phyloP scores from a whole-genome alignment of 176 grass and related monocot genomes.

The Rhynchospora tenuis region DNA sequence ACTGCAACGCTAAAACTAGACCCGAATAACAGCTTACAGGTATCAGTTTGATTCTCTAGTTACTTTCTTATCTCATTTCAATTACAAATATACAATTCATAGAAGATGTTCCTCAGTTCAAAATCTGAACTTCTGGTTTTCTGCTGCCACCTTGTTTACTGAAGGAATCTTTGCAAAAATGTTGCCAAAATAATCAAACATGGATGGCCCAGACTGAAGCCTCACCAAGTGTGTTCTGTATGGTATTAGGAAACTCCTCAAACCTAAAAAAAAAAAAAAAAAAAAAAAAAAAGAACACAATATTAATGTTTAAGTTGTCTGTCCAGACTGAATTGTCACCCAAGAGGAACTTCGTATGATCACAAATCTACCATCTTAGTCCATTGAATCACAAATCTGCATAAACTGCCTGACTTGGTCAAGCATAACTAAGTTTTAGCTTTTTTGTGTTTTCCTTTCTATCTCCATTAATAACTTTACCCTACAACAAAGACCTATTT shows the following conservation, averaged over 20 bases:
- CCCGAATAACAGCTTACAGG: background rate
- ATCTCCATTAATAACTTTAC: background rate
- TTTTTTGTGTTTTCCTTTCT: background rate
- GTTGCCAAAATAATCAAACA: slow-evolving; percentile 44
- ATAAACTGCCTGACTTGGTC: background rate
- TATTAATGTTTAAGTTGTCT: background rate
- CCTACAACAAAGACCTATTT: background rate
- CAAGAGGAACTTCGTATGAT: background rate
- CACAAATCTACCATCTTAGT: background rate
- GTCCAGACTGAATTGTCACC: background rate
- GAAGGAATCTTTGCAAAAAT: slow-evolving; percentile 54
- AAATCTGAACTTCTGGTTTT: slow-evolving; percentile 43
- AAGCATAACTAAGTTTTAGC: background rate
- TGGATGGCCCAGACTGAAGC: slow-evolving; percentile 54
- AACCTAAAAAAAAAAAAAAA: slow-evolving; percentile 44
- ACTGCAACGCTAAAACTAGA: background rate
- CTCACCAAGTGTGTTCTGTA: slow-evolving; percentile 81
- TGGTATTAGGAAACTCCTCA: slow-evolving; percentile 79
- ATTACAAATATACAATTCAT: background rate
- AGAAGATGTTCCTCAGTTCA: slow-evolving; percentile 22
- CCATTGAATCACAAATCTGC: background rate
- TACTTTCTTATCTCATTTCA: background rate
- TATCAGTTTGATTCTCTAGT: background rate
- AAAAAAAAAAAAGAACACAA: no score
- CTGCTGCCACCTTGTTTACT: slow-evolving; percentile 34